These are phyloP conservation scores for Ophiostoma sp. DNA, from an alignment of 2,329 filamentous ascomycete genomes.

Conservation along the genomic window DNA sequence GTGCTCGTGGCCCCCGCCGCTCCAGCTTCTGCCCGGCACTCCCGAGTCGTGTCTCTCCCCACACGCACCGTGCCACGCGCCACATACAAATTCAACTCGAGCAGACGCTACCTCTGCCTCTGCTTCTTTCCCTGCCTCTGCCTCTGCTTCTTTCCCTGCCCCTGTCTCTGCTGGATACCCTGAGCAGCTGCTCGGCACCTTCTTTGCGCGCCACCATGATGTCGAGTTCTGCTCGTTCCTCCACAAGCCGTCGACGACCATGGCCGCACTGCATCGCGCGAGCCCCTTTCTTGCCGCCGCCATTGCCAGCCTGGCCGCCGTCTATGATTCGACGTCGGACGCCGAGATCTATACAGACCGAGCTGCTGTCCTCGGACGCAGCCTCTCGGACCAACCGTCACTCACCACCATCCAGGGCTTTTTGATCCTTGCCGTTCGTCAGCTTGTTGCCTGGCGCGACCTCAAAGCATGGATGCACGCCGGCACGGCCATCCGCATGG, in stretches of 20 bases:
- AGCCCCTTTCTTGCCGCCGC: not conserved
- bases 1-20: not conserved
- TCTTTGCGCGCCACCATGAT: not conserved
- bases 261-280: not conserved
- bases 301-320: not conserved
- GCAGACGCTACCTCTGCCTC: not conserved
- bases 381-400: not conserved
- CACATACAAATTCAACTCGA: not conserved
- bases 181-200: not conserved
- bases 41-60: not conserved
- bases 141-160: too few relatives aligned
- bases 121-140: not conserved
- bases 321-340: not conserved
- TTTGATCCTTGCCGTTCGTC: not conserved
- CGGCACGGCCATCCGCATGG: constrained; percentile 28
- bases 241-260: not conserved
- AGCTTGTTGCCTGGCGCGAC: constrained; percentile 15
- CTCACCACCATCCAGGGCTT: not conserved
- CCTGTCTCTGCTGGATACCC: not conserved
- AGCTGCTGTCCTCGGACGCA: not conserved
- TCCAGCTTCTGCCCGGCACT: not conserved
- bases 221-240: constrained; percentile 3
- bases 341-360: not conserved
- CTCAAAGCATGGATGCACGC: constrained; percentile 18
- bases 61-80: not conserved